phyloP scores from a whole-genome alignment of 495 filamentous ascomycete species.

The Copromyces sp. region DNA sequence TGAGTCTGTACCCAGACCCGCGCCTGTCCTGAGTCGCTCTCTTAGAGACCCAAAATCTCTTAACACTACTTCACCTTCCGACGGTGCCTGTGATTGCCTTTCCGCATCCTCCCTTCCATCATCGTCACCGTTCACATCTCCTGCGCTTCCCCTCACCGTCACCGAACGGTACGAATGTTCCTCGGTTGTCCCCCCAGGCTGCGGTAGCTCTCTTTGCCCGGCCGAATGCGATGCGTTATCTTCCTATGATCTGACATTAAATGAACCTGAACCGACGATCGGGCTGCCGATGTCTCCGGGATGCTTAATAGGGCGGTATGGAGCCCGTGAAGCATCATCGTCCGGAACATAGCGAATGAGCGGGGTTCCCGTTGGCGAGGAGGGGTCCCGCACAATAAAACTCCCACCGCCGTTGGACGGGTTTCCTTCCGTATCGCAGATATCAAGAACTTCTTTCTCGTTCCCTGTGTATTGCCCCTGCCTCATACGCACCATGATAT shows the following conservation, averaged over 20 bases:
- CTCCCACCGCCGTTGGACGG: conserved; percentile 77
- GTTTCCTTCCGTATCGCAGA: conserved; percentile 87
- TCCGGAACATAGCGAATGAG: conserved; percentile 52
- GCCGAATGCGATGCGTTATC: neutral
- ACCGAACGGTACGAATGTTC: too few relatives aligned
- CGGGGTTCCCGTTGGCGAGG: conserved; percentile 30
- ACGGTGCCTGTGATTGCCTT: neutral
- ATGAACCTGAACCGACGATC: conserved; percentile 11
- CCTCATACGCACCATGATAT: conserved; percentile 58
- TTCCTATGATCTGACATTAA: conserved; percentile 5
- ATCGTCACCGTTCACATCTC: too few relatives aligned
- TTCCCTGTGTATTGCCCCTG: conserved; percentile 50
- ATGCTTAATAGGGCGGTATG: conserved; percentile 32
- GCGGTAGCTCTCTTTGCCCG: conserved; percentile 9
- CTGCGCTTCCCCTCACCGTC: too few relatives aligned
- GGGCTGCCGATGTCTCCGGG: conserved; percentile 48
- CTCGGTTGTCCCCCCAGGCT: neutral
- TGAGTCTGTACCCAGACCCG: neutral
- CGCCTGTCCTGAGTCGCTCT: neutral
- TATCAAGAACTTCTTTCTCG: conserved; percentile 69
- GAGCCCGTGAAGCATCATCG: conserved; percentile 17
- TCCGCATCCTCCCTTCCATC: neutral
- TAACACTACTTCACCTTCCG: neutral
- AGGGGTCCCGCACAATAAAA: conserved; percentile 53
- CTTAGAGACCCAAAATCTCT: neutral